Percentiles rank a stretch among this genome's conserved stretches.
These are phyloP conservation scores for Backusella tarrabulga DNA, from an alignment of 192 early-diverging fungal species.

Conservation along the genomic window DNA sequence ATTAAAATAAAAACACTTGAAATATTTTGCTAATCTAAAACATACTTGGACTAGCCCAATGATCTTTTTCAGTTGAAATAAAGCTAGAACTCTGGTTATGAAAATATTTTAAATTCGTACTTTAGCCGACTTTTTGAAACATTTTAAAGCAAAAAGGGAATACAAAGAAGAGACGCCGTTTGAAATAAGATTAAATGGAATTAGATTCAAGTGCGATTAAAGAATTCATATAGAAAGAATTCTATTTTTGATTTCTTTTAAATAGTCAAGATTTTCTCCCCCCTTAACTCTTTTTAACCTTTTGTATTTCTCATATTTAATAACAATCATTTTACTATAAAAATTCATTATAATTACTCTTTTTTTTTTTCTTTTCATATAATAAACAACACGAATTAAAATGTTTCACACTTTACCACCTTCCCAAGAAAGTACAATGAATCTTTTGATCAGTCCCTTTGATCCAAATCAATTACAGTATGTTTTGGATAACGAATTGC, in stretches of 20 bases:
- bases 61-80: not conserved
- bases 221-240: not conserved
- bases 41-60: not conserved
- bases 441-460: not conserved
- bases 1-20: not conserved
- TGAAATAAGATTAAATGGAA: not conserved
- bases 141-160: not conserved
- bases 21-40: not conserved
- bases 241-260: constrained; percentile 1
- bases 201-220: not conserved
- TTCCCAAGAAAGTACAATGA: constrained; percentile 2
- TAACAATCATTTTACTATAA: not conserved
- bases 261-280: not conserved
- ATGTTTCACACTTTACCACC: not conserved
- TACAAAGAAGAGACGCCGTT: not conserved
- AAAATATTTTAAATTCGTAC: constrained; percentile 5
- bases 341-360: not conserved
- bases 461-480: not conserved
- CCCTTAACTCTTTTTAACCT: not conserved
- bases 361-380: not conserved
- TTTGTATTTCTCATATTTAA: not conserved
- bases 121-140: not conserved
- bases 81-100: not conserved
- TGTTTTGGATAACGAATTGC: not conserved
- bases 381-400: not conserved